These are phyloP conservation scores for Tetrapisispora pingtungensis DNA, from an alignment of 805 yeast species.

Conservation along the genomic window DNA sequence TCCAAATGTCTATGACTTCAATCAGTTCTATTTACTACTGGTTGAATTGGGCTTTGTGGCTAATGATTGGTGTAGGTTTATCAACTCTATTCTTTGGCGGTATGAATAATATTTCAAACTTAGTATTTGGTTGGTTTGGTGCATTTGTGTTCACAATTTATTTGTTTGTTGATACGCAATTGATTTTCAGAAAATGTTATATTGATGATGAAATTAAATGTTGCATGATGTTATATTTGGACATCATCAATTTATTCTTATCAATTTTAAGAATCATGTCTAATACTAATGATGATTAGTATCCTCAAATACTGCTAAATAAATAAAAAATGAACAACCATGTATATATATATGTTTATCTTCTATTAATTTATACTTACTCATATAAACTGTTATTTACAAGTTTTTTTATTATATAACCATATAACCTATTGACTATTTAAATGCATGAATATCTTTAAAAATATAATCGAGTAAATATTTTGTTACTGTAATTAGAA, in stretches of 20 bases:
- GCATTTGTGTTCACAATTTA: slow-evolving; percentile 65
- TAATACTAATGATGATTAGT: slow-evolving; percentile 14
- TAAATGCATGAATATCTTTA: background rate
- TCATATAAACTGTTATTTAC: slow-evolving; percentile 1
- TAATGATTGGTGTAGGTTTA: slow-evolving; percentile 61
- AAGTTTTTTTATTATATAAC: background rate
- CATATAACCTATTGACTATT: background rate
- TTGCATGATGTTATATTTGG: slow-evolving; percentile 68
- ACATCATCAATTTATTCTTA: slow-evolving; percentile 70
- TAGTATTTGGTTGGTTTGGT: slow-evolving; percentile 61
- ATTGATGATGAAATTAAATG: slow-evolving; percentile 84
- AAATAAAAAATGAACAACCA: no score
- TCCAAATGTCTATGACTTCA: slow-evolving; percentile 22
- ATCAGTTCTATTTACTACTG: slow-evolving; percentile 28
- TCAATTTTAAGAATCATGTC: slow-evolving; percentile 59
- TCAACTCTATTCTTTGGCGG: slow-evolving; percentile 56
- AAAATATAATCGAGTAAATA: background rate
- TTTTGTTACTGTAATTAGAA: no score
- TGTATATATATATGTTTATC: background rate
- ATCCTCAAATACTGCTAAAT: no score
- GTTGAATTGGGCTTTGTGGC: slow-evolving; percentile 49
- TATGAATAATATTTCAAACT: slow-evolving; percentile 43
- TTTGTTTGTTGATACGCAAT: slow-evolving; percentile 72
- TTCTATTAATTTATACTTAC: background rate
- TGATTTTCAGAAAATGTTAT: slow-evolving; percentile 60